phyloP scores from a whole-genome alignment of 805 yeast species.

The Candida pseudoglaebosa region DNA sequence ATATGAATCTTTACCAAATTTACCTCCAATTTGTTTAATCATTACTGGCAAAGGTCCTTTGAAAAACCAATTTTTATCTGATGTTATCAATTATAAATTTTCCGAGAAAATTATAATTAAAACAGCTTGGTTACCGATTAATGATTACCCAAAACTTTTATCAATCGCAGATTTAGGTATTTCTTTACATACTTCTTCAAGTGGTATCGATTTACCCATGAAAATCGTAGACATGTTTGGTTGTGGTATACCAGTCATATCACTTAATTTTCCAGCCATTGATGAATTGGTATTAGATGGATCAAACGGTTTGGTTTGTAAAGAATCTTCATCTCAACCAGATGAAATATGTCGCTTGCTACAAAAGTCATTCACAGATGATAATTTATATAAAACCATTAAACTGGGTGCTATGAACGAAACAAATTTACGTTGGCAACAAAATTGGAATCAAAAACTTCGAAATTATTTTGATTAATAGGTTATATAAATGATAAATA shows the following conservation, averaged over 20 bases:
- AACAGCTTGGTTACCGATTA: constrained; percentile 72
- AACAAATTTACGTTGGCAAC: constrained; percentile 66
- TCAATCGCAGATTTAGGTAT: constrained; percentile 82
- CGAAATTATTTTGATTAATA: constrained; percentile 20
- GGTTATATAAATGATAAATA: constrained; percentile 9
- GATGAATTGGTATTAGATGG: constrained; percentile 69
- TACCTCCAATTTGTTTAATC: constrained; percentile 58
- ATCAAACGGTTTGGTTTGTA: constrained; percentile 59
- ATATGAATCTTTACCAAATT: constrained; percentile 43
- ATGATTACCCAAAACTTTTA: constrained; percentile 74
- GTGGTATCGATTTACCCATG: constrained; percentile 96
- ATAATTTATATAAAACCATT: constrained; percentile 34
- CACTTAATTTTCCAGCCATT: constrained; percentile 73
- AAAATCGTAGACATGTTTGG: constrained; percentile 95
- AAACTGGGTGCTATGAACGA: constrained; percentile 72
- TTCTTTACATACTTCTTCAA: constrained; percentile 85
- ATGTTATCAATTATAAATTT: constrained; percentile 42
- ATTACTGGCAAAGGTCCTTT: constrained; percentile 98
- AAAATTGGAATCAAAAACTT: constrained; percentile 59
- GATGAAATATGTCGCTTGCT: constrained; percentile 25
- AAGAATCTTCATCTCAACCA: constrained; percentile 16
- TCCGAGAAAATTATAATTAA: constrained; percentile 50
- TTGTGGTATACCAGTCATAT: constrained; percentile 86
- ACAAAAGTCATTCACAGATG: constrained; percentile 23
- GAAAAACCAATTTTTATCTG: constrained; percentile 46